phyloP scores from a whole-genome alignment of 2,329 filamentous ascomycete genomes.

The Parafenestella ontariensis region DNA sequence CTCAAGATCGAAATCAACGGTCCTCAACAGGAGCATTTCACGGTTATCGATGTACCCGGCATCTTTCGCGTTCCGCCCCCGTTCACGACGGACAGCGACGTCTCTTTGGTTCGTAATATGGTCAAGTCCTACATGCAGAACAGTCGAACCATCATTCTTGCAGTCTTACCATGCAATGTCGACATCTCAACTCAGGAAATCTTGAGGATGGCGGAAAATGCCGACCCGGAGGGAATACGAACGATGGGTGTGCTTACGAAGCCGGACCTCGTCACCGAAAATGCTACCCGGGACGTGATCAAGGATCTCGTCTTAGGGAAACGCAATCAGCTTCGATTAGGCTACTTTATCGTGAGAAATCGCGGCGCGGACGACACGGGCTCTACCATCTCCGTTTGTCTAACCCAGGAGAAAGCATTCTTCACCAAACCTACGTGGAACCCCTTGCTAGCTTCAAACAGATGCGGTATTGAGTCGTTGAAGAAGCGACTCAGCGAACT shows the following conservation, averaged over 20 bases:
- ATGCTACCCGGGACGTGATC: conserved; percentile 25
- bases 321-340: conserved; percentile 3
- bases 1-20: conserved; percentile 51
- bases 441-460: neutral
- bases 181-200: conserved; percentile 58
- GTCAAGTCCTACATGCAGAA: conserved; percentile 21
- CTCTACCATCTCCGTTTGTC: conserved; percentile 24
- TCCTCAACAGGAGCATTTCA: conserved; percentile 50
- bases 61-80: conserved; percentile 41
- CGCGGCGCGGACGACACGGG: neutral
- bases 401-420: conserved; percentile 45
- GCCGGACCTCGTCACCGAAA: conserved; percentile 42
- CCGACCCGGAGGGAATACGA: conserved; percentile 40
- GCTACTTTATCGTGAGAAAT: neutral
- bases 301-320: conserved; percentile 32
- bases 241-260: conserved; percentile 51
- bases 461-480: conserved; percentile 52
- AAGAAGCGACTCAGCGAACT: conserved; percentile 51
- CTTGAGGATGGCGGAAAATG: conserved; percentile 48
- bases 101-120: conserved; percentile 14
- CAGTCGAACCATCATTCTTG: conserved; percentile 19
- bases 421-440: conserved; percentile 29
- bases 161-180: conserved; percentile 29
- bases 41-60: conserved; percentile 53
- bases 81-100: conserved; percentile 25